These are phyloP conservation scores for Plasmodium gallinaceum DNA, from an alignment of 169 alveolate species.

Conservation along the genomic window DNA sequence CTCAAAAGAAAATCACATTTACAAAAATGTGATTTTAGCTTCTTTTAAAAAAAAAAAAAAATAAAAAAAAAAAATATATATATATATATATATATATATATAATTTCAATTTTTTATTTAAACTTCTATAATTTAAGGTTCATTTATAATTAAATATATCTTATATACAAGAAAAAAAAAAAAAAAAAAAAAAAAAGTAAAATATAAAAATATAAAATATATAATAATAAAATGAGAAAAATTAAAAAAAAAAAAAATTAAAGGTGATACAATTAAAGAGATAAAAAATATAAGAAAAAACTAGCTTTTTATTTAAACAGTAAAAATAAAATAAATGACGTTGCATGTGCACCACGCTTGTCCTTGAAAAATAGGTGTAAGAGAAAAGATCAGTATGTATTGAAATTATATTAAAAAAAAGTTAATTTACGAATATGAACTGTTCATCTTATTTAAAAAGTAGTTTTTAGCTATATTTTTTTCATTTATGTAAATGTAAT, in stretches of 20 bases:
- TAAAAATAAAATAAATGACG: conserved; percentile 11
- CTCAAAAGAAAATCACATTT: too few species aligned
- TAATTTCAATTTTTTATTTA: too few species aligned
- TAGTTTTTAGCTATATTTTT: conserved; percentile 10
- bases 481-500: conserved; percentile 3
- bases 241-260: conserved; percentile 11
- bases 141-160: too few species aligned
- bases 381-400: conserved; percentile 26
- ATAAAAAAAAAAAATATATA: too few species aligned
- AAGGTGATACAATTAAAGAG: too few species aligned
- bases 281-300: conserved; percentile 9
- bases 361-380: conserved; percentile 27
- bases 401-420: neutral
- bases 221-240: neutral
- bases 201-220: neutral
- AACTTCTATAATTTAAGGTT: too few species aligned
- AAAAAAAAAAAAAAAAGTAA: too few species aligned
- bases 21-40: too few species aligned
- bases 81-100: too few species aligned
- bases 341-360: conserved; percentile 30
- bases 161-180: too few species aligned
- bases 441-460: conserved; percentile 25
- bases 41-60: too few species aligned
- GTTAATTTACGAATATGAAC: conserved; percentile 2
- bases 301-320: conserved; percentile 20